Evolutionary conservation across 2,329 filamentous ascomycete genomes (phyloP).

Genomic region (Chalara sp.): DNA sequence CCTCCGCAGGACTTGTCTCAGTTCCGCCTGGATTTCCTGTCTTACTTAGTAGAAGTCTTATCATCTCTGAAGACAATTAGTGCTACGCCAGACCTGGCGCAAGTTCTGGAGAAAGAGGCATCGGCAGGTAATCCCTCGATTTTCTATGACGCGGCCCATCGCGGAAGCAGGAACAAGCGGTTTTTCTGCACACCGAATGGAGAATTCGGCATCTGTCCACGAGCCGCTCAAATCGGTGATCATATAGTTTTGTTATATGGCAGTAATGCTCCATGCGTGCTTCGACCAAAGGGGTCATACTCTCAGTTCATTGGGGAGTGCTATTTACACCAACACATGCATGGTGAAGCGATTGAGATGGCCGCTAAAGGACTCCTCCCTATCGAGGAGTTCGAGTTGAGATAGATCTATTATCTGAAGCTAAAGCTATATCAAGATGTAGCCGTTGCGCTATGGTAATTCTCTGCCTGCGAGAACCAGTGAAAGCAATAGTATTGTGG

Average conservation of each 20-base stretch:
- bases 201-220: constrained; percentile 5
- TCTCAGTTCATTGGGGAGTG: constrained; percentile 7
- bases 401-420: constrained; percentile 1
- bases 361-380: constrained; percentile 4
- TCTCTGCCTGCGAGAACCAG: no score
- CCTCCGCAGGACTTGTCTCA: constrained; percentile 7
- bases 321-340: constrained; percentile 6
- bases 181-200: constrained; percentile 7
- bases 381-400: constrained; percentile 5
- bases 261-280: constrained; percentile 6
- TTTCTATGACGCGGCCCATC: constrained; percentile 4
- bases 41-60: constrained; percentile 3
- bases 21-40: constrained; percentile 6
- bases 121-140: constrained; percentile 1
- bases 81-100: constrained; percentile 2
- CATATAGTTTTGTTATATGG: constrained; percentile 7
- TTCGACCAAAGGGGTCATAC: constrained; percentile 3
- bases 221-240: constrained; percentile 5
- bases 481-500: no score
- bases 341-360: constrained; percentile 7
- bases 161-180: constrained; percentile 6
- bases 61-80: constrained; percentile 6
- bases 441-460: no score
- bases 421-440: no score
- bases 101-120: constrained; percentile 1